These are phyloP conservation scores for Tulasnella sp. DNA, from an alignment of 768 basidiomycete species.

Conservation along the genomic window DNA sequence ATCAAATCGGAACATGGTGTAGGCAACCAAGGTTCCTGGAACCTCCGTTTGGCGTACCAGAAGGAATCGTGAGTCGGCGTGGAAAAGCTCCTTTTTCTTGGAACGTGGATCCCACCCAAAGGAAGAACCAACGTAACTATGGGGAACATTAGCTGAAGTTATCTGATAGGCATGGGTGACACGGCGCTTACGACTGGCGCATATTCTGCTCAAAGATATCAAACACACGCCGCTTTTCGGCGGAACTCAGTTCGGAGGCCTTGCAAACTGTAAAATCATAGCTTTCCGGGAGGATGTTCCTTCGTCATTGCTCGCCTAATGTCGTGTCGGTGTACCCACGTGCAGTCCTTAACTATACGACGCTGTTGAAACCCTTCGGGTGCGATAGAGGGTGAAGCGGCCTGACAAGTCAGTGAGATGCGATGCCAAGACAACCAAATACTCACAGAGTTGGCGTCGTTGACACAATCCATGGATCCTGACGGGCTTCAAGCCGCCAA, in stretches of 20 bases:
- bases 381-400: background rate
- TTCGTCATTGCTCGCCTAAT: background rate
- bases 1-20: slow-evolving; percentile 34
- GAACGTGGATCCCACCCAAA: slow-evolving; percentile 28
- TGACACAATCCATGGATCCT: background rate
- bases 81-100: slow-evolving; percentile 34
- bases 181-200: slow-evolving; percentile 25
- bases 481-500: background rate
- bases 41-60: slow-evolving; percentile 19
- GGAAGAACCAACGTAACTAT: background rate
- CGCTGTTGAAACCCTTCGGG: background rate
- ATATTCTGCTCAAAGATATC: slow-evolving; percentile 32
- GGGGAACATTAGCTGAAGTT: background rate
- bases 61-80: slow-evolving; percentile 32
- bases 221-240: slow-evolving; percentile 20
- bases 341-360: background rate
- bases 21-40: slow-evolving; percentile 22
- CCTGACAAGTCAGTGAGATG: background rate
- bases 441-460: background rate
- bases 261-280: background rate
- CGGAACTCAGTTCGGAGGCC: background rate
- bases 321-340: background rate
- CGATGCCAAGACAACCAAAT: background rate
- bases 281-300: background rate
- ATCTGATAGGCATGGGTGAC: background rate